Conservation (phyloP, 31 red algal genomes). For the Asparagopsis taxiformis region DNA sequence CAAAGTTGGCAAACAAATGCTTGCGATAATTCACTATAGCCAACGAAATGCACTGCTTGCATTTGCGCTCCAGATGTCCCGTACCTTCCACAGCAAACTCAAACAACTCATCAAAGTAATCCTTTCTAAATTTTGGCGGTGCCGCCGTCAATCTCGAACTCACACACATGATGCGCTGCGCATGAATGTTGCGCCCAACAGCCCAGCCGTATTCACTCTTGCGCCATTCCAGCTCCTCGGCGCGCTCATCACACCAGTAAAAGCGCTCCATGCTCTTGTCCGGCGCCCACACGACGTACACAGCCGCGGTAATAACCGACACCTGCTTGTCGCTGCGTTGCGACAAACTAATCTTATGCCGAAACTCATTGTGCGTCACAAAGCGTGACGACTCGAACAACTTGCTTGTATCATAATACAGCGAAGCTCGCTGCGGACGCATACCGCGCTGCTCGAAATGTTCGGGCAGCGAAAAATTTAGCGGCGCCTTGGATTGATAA, state of each 20-base stretch:
- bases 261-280: neutral
- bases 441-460: no score
- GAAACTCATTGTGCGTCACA: no score
- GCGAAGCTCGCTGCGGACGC: no score
- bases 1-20: no score
- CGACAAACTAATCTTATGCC: no score
- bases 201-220: neutral
- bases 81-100: neutral
- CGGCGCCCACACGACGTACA: no score
- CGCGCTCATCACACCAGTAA: constrained; percentile 14
- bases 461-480: no score
- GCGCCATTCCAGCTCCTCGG: neutral
- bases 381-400: no score
- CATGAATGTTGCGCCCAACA: constrained; percentile 11
- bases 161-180: constrained; percentile 7
- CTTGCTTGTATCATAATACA: no score
- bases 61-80: neutral
- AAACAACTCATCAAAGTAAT: constrained; percentile 24
- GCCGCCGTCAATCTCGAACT: neutral
- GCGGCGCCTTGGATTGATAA: no score
- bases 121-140: neutral
- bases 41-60: constrained; percentile 10
- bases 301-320: no score
- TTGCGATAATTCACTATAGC: constrained; percentile 34
- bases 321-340: no score